Base-by-base conservation (phyloP, 2,329 filamentous ascomycete species). In the Botrytis paeoniae region DNA sequence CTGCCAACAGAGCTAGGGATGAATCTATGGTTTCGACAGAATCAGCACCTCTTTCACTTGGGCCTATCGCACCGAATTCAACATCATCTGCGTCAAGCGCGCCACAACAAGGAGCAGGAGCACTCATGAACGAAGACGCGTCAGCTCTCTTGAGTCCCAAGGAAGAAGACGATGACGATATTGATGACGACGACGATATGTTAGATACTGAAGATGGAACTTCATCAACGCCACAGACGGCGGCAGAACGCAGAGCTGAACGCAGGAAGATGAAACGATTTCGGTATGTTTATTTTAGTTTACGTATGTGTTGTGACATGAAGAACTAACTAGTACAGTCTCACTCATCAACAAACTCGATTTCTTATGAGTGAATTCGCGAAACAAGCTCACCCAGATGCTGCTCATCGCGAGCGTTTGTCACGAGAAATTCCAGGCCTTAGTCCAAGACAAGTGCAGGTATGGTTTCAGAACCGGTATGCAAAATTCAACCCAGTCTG, bases 401-500 rank as follows among this genome's bases (percentile, higher is more conserved):
- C 95, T 59, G 93, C 93, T 64, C 94, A 97, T 82, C 88, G 95
- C 75, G 95, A 97, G 81, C 88, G 94, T 64, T 85, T 98, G 54
- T 95, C 95, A 6, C 87, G 92, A 75, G 94, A 98, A 81, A 98
- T 98, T 63, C 95, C 95, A 45, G 95, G 95, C 0, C 84, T 98
- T 66, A 97, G 93, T 79, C 93, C 95, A 54, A 89, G 95, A 75
- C 95, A 98, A 81, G 95, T 98, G 37, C 95, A 98, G 82, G 95
- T 98, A 68, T 98, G 95, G 95, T 98, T 98, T 83, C 95, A 98
- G 83, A 98, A 98, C 83, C 89, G 95, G 95, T 97, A 87, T 78
- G 87, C 80, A 70, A 75, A 64, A n/a, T 35, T 64, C 29, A 71
- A 73, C 32, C 35, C 61, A 37, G 18, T 61, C 10, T 18, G 41